phyloP scores from a whole-genome alignment of 257 asterid species.

The Perilla frutescens region DNA sequence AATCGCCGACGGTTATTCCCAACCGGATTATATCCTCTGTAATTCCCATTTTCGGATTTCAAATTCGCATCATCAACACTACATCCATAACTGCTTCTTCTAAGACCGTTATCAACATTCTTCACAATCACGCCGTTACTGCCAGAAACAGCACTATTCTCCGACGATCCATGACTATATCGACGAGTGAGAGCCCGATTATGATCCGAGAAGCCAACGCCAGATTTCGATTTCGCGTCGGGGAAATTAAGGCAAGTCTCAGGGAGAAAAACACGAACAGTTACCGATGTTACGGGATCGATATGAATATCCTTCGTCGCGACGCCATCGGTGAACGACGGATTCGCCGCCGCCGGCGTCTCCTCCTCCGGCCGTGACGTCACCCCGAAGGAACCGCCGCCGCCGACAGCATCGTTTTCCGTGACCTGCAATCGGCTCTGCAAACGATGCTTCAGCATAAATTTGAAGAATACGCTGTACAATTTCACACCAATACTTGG shows the following conservation, averaged over 20 bases:
- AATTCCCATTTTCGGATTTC: conserved; percentile 63
- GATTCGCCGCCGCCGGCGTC: conserved; percentile 68
- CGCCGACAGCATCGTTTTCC: conserved; percentile 47
- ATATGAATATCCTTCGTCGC: conserved; percentile 92
- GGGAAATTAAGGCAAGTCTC: conserved; percentile 65
- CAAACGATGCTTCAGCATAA: conserved; percentile 84
- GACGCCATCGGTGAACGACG: conserved; percentile 81
- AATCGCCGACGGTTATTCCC: conserved; percentile 54
- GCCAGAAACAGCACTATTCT: conserved; percentile 50
- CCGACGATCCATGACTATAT: conserved; percentile 60
- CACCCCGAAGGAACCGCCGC: conserved; percentile 69
- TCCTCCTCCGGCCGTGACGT: conserved; percentile 90
- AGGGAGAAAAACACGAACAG: conserved; percentile 83
- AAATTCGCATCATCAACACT: conserved; percentile 51
- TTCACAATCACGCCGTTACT: conserved; percentile 38
- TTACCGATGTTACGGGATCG: conserved; percentile 76
- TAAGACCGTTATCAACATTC: conserved; percentile 36
- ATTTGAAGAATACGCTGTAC: conserved; percentile 87
- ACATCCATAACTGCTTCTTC: conserved; percentile 72
- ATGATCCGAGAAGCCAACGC: conserved; percentile 38
- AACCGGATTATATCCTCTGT: conserved; percentile 74
- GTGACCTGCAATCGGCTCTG: conserved; percentile 76
- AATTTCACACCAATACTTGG: conserved; percentile 90
- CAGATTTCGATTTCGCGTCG: conserved; percentile 47
- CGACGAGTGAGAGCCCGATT: conserved; percentile 51